Percentiles rank a stretch among this genome's conserved stretches.
These are phyloP conservation scores for Polytolypa hystricis DNA, from an alignment of 2,329 filamentous ascomycete species.

Conservation along the genomic window DNA sequence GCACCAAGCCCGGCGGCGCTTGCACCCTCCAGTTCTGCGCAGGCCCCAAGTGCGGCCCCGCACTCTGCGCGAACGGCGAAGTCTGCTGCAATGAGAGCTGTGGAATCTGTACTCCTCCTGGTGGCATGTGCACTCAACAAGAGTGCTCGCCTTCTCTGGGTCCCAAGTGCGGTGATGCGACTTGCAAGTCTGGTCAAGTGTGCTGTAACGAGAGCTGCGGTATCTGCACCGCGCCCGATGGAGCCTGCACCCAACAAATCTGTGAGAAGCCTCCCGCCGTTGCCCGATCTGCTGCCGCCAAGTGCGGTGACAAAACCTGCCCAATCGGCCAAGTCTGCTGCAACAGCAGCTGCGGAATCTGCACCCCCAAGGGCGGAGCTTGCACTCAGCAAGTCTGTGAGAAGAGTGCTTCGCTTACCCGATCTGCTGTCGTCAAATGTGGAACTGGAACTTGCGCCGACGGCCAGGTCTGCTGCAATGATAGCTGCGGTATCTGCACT, in stretches of 20 bases:
- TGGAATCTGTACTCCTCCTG: constrained; percentile 2
- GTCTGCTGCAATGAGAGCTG: constrained; percentile 4
- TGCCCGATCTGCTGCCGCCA: not conserved
- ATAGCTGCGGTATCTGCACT: constrained; percentile 2
- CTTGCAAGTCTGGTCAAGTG: too few relatives aligned
- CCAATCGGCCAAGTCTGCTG: not conserved
- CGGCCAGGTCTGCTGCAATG: constrained; percentile 1
- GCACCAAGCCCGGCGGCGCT: not conserved
- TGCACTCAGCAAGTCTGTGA: not conserved
- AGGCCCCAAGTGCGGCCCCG: not conserved
- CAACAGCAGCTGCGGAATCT: not conserved
- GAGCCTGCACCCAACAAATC: too few relatives aligned
- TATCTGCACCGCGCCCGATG: too few relatives aligned
- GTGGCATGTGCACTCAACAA: not conserved
- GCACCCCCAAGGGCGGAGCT: not conserved
- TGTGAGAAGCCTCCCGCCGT: too few relatives aligned
- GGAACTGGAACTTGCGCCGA: too few relatives aligned
- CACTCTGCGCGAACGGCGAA: not conserved
- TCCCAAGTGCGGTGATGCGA: too few relatives aligned
- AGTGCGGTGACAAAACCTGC: not conserved
- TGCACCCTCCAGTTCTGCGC: not conserved
- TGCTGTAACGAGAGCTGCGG: too few relatives aligned
- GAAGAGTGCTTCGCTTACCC: too few relatives aligned
- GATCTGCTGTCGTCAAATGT: too few relatives aligned
- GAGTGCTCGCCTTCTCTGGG: not conserved